phyloP scores from a whole-genome alignment of 2,329 filamentous ascomycete genomes.

The Talaromyces sp. region DNA sequence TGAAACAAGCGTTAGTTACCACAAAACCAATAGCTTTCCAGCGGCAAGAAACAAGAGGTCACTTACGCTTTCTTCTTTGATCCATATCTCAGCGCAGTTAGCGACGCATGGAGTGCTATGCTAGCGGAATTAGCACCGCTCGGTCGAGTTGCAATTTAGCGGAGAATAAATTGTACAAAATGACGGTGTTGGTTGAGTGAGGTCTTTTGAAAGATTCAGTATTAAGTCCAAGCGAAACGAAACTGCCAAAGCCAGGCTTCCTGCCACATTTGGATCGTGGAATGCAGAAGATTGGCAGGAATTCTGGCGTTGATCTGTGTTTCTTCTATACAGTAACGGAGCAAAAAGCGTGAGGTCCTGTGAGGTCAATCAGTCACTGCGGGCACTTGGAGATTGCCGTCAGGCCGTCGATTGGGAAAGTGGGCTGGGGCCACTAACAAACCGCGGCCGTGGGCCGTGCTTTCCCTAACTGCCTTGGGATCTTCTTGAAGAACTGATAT shows the following conservation, averaged over 20 bases:
- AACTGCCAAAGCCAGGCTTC: slow-evolving; percentile 34
- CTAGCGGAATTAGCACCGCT: slow-evolving; percentile 14
- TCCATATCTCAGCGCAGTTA: slow-evolving; percentile 40
- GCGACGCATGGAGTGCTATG: slow-evolving; percentile 19
- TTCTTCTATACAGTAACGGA: background rate
- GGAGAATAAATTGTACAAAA: background rate
- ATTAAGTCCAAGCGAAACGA: slow-evolving; percentile 31
- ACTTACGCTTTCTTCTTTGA: slow-evolving; percentile 49
- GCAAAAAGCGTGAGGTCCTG: background rate
- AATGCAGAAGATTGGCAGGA: background rate
- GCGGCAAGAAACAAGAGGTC: background rate
- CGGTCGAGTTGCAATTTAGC: background rate
- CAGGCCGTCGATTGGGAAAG: slow-evolving; percentile 2
- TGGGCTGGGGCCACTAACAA: slow-evolving; percentile 3
- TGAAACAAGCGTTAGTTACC: slow-evolving; percentile 4
- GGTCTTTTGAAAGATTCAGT: background rate
- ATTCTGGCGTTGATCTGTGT: background rate
- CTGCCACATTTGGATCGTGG: slow-evolving; percentile 35
- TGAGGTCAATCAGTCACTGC: background rate
- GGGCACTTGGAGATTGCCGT: background rate
- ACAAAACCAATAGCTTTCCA: background rate
- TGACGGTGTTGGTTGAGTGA: background rate
- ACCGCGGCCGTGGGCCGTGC: background rate
- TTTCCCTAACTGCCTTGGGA: background rate
- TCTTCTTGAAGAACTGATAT: background rate